phyloP scores from a whole-genome alignment of 208 protist species.

The Trypanosoma platydactyli region DNA sequence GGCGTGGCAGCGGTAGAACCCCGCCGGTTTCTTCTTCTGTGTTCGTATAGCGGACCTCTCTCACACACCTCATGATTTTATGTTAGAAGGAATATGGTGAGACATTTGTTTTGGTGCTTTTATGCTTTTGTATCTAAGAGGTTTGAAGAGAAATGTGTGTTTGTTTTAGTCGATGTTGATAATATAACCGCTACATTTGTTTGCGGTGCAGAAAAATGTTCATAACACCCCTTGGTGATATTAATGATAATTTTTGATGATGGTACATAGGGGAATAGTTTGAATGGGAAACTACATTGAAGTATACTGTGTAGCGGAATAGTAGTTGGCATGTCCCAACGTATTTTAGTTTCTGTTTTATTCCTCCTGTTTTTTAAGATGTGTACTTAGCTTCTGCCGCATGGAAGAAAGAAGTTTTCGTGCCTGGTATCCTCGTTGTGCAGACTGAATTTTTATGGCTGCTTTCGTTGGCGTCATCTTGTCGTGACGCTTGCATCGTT shows the following conservation, averaged over 20 bases:
- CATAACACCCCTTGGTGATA: too few species aligned
- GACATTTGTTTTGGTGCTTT: neutral
- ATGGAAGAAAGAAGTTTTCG: neutral
- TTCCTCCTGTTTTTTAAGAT: neutral
- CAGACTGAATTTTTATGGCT: constrained; percentile 26
- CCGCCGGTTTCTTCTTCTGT: constrained; percentile 23
- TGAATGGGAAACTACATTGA: too few species aligned
- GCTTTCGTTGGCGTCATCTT: constrained; percentile 12
- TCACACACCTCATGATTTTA: constrained; percentile 57
- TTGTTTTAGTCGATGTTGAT: neutral
- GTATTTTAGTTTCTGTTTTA: neutral
- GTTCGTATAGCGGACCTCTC: constrained; percentile 9
- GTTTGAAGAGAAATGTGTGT: neutral
- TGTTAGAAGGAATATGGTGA: neutral
- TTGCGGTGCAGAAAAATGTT: too few species aligned
- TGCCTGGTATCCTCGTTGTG: constrained; percentile 20
- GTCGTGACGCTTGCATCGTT: neutral
- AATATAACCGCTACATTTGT: too few species aligned
- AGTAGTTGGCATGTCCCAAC: too few species aligned
- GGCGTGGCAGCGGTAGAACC: neutral
- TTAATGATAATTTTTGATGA: too few species aligned
- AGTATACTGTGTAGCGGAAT: too few species aligned
- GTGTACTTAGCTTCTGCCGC: neutral
- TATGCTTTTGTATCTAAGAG: neutral
- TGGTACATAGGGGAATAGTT: too few species aligned